Evolutionary conservation across 2,329 filamentous ascomycete genomes (phyloP).

Genomic region (Xylariales sp.): DNA sequence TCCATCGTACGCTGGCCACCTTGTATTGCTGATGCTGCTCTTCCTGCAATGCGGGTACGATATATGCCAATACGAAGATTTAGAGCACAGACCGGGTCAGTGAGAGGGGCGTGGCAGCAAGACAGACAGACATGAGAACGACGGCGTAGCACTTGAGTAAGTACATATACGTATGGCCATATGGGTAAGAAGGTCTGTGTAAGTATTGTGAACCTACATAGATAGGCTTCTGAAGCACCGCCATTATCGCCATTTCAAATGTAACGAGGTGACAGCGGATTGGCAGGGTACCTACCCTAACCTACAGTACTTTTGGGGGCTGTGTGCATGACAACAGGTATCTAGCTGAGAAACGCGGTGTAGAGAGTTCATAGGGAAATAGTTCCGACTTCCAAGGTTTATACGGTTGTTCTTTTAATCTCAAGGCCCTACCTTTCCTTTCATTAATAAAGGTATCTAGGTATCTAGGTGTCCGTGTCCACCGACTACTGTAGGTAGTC

Average conservation of each 20-base stretch:
- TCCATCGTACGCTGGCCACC: slow-evolving; percentile 4
- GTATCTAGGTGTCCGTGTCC: background rate
- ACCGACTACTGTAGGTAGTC: no score
- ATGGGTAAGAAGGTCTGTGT: background rate
- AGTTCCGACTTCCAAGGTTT: no score
- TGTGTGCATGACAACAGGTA: no score
- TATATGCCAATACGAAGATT: background rate
- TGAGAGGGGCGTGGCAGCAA: background rate
- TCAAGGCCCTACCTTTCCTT: background rate
- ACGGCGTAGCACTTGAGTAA: background rate
- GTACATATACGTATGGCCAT: background rate
- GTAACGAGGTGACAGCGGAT: no score
- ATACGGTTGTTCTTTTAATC: no score
- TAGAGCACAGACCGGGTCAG: background rate
- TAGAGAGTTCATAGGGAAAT: background rate
- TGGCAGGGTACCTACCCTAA: no score
- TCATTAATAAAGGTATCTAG: background rate
- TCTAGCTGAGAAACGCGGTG: background rate
- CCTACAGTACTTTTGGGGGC: no score
- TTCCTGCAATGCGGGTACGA: background rate
- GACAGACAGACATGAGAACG: background rate
- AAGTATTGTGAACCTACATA: no score
- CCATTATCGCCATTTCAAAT: background rate
- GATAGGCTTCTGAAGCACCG: background rate
- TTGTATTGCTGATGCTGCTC: no score